phyloP scores from a whole-genome alignment of 1,284 basidiomycete genomes.

The Papiliotrema laurentii region DNA sequence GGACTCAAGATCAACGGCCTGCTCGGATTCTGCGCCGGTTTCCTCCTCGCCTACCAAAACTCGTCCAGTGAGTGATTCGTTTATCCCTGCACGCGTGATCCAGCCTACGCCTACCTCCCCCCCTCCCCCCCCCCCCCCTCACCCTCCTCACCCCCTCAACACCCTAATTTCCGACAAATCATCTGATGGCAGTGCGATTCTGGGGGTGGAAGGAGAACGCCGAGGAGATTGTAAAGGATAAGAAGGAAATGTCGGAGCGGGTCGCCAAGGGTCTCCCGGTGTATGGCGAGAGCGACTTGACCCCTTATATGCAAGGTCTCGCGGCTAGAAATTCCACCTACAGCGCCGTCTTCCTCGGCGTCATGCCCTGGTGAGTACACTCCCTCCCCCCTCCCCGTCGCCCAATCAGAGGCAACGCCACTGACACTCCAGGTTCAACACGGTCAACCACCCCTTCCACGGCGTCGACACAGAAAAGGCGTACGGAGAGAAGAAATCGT shows the following conservation, averaged over 20 bases:
- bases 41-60: slow-evolving; percentile 88
- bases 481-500: slow-evolving; percentile 10
- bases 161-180: too few species aligned
- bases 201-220: slow-evolving; percentile 96
- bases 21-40: slow-evolving; percentile 77
- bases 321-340: slow-evolving; percentile 89
- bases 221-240: slow-evolving; percentile 69
- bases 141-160: not conserved
- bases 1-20: slow-evolving; percentile 52
- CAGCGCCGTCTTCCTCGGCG: slow-evolving; percentile 72
- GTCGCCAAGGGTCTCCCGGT: slow-evolving; percentile 71
- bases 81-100: too few species aligned
- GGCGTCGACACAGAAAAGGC: slow-evolving; percentile 66
- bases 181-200: slow-evolving; percentile 68
- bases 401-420: not conserved
- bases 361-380: slow-evolving; percentile 61
- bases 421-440: slow-evolving; percentile 68
- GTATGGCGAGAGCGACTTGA: slow-evolving; percentile 77
- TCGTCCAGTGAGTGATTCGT: slow-evolving; percentile 72
- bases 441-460: slow-evolving; percentile 83
- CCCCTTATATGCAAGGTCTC: slow-evolving; percentile 80
- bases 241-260: slow-evolving; percentile 67
- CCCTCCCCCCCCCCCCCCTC: not conserved
- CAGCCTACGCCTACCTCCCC: not conserved
- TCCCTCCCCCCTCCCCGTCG: not conserved